Conservation (phyloP, 371 early-diverging fungal species). For the Mucor mucedo region DNA sequence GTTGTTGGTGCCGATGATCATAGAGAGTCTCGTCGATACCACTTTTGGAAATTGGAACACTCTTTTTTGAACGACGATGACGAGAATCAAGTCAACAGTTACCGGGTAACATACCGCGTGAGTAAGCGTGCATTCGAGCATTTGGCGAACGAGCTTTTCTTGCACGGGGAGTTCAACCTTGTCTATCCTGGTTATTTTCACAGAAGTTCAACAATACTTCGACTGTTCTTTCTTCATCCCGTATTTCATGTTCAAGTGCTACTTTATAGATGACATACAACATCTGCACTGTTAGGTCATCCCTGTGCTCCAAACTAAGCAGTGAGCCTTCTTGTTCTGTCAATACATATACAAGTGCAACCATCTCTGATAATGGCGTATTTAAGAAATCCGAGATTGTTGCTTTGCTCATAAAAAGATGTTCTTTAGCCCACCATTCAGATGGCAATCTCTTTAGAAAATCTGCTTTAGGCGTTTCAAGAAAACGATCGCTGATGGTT, state of each 20-base stretch:
- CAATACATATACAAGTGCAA: constrained; percentile 21
- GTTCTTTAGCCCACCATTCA: no score
- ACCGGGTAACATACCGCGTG: no score
- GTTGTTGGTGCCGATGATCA: no score
- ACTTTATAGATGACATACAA: constrained; percentile 17
- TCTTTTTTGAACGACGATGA: no score
- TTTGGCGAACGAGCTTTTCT: no score
- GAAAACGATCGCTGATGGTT: constrained; percentile 9
- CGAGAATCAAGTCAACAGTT: no score
- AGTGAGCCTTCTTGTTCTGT: constrained; percentile 22
- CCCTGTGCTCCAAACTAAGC: constrained; percentile 23
- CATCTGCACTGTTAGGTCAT: constrained; percentile 24
- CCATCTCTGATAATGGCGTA: constrained; percentile 22
- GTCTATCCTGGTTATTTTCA: constrained; percentile 18
- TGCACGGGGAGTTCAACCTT: no score
- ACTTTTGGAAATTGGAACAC: no score
- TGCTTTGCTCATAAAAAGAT: no score
- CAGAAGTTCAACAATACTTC: constrained; percentile 19
- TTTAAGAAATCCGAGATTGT: constrained; percentile 3
- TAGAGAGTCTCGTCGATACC: no score
- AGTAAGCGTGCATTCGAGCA: no score
- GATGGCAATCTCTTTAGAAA: no score
- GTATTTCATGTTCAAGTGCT: constrained; percentile 24
- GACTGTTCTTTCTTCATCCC: constrained; percentile 16
- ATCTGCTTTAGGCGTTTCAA: constrained; percentile 10